Evolutionary conservation across 2,329 filamentous ascomycete species (phyloP).

Genomic region (Neopestalotiopsis sp.): DNA sequence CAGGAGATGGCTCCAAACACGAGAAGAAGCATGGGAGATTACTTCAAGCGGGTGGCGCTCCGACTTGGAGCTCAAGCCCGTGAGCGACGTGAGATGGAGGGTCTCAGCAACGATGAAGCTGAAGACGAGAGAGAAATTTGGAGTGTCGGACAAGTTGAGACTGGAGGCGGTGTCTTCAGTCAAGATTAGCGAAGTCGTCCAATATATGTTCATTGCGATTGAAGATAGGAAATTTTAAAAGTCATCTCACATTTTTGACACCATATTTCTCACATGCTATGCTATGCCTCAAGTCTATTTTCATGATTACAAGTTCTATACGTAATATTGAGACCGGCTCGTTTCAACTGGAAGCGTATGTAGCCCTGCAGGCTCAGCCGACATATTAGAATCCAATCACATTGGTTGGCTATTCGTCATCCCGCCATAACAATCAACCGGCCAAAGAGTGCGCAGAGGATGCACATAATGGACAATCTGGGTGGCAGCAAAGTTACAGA

Average conservation of each 20-base stretch:
- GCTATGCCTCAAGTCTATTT: not conserved
- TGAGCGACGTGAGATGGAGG: constrained; percentile 79
- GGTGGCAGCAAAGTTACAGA: not conserved
- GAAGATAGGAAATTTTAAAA: constrained; percentile 1
- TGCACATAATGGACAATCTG: not conserved
- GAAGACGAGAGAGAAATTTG: constrained; percentile 96
- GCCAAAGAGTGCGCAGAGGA: not conserved
- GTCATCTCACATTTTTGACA: not conserved
- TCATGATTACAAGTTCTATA: not conserved
- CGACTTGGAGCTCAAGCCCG: constrained; percentile 85
- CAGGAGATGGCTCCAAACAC: constrained; percentile 71
- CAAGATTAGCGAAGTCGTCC: constrained; percentile 35
- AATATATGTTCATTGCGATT: not conserved
- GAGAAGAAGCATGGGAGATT: constrained; percentile 92
- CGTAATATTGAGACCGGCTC: not conserved
- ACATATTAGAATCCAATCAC: no score
- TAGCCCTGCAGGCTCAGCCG: no score
- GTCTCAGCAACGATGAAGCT: constrained; percentile 82
- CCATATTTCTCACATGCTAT: not conserved
- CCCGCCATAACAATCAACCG: no score
- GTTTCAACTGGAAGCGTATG: no score
- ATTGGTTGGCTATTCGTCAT: no score
- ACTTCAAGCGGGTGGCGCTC: constrained; percentile 92
- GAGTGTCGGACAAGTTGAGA: constrained; percentile 90
- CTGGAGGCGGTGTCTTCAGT: constrained; percentile 65